A percentile compares a stretch with the other conserved stretches of the same genome.
Evolutionary conservation across 805 yeast genomes (phyloP).

Genomic region (Saturnispora sekii): DNA sequence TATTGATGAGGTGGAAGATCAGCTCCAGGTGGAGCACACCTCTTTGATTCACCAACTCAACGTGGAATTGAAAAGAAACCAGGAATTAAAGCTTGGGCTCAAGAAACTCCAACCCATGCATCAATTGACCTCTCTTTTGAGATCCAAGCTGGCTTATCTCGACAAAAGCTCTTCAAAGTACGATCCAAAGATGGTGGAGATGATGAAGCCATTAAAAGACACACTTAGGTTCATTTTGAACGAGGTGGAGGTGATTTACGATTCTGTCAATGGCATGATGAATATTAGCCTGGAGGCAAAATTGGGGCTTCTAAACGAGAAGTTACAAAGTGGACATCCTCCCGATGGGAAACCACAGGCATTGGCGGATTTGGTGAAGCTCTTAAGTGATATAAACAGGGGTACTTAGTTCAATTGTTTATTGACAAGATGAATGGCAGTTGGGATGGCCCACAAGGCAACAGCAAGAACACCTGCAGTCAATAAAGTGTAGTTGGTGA

Average conservation of each 20-base stretch:
- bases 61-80: neutral
- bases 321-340: no score
- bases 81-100: neutral
- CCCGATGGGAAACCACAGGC: no score
- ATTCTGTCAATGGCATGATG: conserved; percentile 12
- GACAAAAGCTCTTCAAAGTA: no score
- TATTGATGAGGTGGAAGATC: conserved; percentile 13
- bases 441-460: conserved; percentile 51
- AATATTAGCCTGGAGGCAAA: no score
- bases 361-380: neutral
- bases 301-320: conserved; percentile 1
- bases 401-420: conserved; percentile 18
- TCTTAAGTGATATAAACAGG: neutral
- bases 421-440: conserved; percentile 43
- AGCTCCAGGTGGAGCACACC: conserved; percentile 18
- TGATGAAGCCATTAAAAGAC: conserved; percentile 21
- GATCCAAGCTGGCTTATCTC: no score
- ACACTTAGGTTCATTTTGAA: conserved; percentile 19
- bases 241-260: conserved; percentile 18
- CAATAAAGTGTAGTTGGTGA: conserved; percentile 47
- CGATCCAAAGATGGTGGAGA: conserved; percentile 8
- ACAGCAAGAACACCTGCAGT: conserved; percentile 56
- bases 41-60: conserved; percentile 19
- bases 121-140: no score
- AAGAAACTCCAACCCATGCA: neutral